Evolutionary conservation across 2,329 filamentous ascomycete genomes (phyloP).

Genomic region (Trichoderma breve): DNA sequence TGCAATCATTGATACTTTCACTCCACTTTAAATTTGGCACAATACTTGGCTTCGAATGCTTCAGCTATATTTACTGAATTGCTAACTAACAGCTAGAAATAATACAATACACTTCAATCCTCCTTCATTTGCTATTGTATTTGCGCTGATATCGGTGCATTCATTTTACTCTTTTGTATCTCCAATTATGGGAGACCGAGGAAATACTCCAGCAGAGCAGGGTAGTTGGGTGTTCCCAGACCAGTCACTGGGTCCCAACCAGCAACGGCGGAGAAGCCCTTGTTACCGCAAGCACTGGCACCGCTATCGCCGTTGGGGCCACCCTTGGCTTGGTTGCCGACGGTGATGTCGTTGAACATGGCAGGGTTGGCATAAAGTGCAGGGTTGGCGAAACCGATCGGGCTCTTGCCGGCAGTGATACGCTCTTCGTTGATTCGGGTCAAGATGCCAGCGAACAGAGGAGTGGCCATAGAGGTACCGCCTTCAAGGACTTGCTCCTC

Average conservation of each 20-base stretch:
- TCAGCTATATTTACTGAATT: background rate
- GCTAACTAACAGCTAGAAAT: background rate
- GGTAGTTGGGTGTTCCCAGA: slow-evolving; percentile 25
- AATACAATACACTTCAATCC: background rate
- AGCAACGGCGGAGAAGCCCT: slow-evolving; percentile 23
- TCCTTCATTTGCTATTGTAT: background rate
- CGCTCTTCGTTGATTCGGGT: slow-evolving; percentile 34
- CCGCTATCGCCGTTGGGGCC: slow-evolving; percentile 4
- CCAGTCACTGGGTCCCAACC: slow-evolving; percentile 27
- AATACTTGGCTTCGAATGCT: background rate
- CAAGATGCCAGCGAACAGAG: slow-evolving; percentile 36
- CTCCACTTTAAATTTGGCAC: background rate
- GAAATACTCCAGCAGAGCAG: slow-evolving; percentile 44
- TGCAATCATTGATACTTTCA: background rate
- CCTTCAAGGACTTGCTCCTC: slow-evolving; percentile 43
- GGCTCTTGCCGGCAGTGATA: slow-evolving; percentile 30
- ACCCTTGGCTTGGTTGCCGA: slow-evolving; percentile 24
- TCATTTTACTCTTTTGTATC: background rate
- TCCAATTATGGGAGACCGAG: background rate
- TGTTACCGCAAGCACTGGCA: slow-evolving; percentile 23
- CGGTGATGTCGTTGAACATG: slow-evolving; percentile 23
- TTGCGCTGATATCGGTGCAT: background rate
- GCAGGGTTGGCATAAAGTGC: slow-evolving; percentile 27
- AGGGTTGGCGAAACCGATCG: slow-evolving; percentile 37
- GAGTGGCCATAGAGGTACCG: slow-evolving; percentile 47